A percentile compares a stretch with the other conserved stretches of the same genome.
phyloP scores from a whole-genome alignment of 192 early-diverging fungal genomes.

The Backusella circina region DNA sequence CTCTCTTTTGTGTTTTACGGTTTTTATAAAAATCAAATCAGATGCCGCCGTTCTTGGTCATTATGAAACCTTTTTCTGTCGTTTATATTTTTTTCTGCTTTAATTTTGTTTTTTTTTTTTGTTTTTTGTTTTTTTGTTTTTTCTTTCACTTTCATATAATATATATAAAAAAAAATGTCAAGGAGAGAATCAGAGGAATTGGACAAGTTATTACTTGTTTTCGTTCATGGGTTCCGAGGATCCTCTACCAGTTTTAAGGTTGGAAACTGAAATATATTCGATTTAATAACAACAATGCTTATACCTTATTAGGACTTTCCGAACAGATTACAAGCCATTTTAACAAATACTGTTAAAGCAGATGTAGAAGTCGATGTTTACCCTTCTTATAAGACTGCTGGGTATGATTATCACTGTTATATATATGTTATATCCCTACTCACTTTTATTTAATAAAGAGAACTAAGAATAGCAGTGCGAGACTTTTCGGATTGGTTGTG shows the following conservation, averaged over 20 bases:
- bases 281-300: background rate
- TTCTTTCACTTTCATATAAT: background rate
- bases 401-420: constrained; percentile 18
- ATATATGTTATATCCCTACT: background rate
- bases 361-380: constrained; percentile 50
- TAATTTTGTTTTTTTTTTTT: background rate
- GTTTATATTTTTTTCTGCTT: background rate
- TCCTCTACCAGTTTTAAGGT: constrained; percentile 45
- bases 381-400: constrained; percentile 52
- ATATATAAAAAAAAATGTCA: background rate
- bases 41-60: background rate
- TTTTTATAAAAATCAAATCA: background rate
- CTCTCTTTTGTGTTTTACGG: background rate
- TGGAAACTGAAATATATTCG: background rate
- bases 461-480: constrained; percentile 35
- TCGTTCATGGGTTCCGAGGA: constrained; percentile 57
- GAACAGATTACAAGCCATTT: constrained; percentile 38
- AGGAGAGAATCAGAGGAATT: background rate
- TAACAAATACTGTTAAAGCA: constrained; percentile 38
- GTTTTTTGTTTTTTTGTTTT: background rate
- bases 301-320: constrained; percentile 48
- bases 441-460: background rate
- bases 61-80: background rate
- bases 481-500: constrained; percentile 46
- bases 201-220: constrained; percentile 47